Percentiles rank a stretch among this genome's conserved stretches.
Evolutionary conservation across 129 eudicot species (phyloP).

Genomic region (Oenanthe sinensis): DNA sequence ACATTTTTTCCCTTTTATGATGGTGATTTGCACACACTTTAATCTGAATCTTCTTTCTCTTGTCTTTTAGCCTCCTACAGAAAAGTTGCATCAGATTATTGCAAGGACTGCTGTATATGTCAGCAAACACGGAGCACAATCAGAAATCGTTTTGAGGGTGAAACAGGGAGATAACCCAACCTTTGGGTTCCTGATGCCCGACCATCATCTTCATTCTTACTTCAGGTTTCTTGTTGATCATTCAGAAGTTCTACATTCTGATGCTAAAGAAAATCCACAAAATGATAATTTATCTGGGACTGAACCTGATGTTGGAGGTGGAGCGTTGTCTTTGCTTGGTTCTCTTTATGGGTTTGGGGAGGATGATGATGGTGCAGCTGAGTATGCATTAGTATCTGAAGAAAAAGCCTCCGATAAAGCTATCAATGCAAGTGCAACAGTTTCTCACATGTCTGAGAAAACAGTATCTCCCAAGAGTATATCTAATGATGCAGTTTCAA

Average conservation of each 20-base stretch:
- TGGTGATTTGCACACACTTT: slow-evolving; percentile 13
- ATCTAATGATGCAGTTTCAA: slow-evolving; percentile 24
- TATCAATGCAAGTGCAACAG: slow-evolving; percentile 4
- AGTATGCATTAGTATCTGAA: slow-evolving; percentile 24
- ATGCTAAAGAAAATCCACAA: slow-evolving; percentile 38
- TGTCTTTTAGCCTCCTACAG: slow-evolving; percentile 81
- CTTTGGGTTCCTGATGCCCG: slow-evolving; percentile 97
- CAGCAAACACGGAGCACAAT: slow-evolving; percentile 93
- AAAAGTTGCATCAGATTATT: slow-evolving; percentile 89
- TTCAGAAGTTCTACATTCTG: slow-evolving; percentile 50
- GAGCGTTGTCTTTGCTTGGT: slow-evolving; percentile 90
- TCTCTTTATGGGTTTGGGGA: slow-evolving; percentile 85
- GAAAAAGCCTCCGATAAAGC: slow-evolving; percentile 21
- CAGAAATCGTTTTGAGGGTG: slow-evolving; percentile 89
- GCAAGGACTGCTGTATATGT: slow-evolving; percentile 91
- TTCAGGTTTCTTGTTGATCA: slow-evolving; percentile 83
- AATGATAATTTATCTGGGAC: slow-evolving; percentile 24
- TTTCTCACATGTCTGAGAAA: slow-evolving; percentile 20
- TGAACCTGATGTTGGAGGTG: slow-evolving; percentile 31
- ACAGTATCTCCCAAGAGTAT: slow-evolving; percentile 4
- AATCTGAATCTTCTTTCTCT: slow-evolving; percentile 17
- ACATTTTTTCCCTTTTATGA: background rate
- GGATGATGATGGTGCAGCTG: slow-evolving; percentile 63
- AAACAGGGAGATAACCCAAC: slow-evolving; percentile 98
- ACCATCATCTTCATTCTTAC: slow-evolving; percentile 85